These are phyloP conservation scores for Agarophyton chilense DNA, from an alignment of 23 red algal genomes.

Conservation along the genomic window DNA sequence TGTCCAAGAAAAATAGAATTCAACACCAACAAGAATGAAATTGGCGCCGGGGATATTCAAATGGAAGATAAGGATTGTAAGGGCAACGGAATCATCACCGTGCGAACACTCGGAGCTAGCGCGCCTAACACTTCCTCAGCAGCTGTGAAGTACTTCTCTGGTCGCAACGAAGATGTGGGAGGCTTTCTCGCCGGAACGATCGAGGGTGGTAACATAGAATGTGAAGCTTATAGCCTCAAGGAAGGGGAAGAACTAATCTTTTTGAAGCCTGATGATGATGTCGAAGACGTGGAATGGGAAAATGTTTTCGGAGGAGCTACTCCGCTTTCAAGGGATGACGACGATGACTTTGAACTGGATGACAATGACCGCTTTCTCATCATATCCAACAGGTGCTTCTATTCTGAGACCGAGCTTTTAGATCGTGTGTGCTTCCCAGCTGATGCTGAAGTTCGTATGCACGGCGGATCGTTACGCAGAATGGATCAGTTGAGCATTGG, in stretches of 20 bases:
- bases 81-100: neutral
- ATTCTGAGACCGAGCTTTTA: neutral
- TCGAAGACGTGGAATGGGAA: constrained; percentile 14
- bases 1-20: constrained; percentile 30
- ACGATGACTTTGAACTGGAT: constrained; percentile 21
- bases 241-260: constrained; percentile 7
- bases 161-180: neutral
- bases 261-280: constrained; percentile 28
- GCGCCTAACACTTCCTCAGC: neutral
- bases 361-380: constrained; percentile 23
- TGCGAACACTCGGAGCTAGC: neutral
- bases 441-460: constrained; percentile 13
- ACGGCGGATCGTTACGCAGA: neutral
- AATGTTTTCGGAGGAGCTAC: constrained; percentile 23
- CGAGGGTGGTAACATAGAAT: neutral
- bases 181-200: neutral
- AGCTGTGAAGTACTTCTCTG: neutral
- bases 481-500: constrained; percentile 31
- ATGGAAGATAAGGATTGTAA: constrained; percentile 23
- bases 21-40: neutral
- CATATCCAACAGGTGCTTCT: constrained; percentile 17
- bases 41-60: neutral
- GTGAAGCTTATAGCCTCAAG: constrained; percentile 8
- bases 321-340: constrained; percentile 5
- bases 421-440: constrained; percentile 61